Evolutionary conservation across 495 filamentous ascomycete genomes (phyloP).

Genomic region (Collariella sp.): DNA sequence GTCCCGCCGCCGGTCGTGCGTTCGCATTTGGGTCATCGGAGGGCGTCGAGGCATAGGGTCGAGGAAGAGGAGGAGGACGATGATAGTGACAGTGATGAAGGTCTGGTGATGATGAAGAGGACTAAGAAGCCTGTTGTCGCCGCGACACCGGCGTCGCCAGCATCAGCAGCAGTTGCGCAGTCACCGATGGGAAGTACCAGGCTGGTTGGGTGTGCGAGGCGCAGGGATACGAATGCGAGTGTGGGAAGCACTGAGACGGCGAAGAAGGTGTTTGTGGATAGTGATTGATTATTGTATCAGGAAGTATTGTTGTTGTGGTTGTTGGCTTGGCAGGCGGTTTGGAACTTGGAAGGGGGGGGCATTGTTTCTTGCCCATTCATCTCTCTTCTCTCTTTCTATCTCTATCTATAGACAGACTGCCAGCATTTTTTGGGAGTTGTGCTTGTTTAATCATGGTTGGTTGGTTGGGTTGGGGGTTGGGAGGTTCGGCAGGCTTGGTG

Average conservation of each 20-base stretch:
- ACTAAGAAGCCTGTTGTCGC: slow-evolving; percentile 28
- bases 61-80: slow-evolving; percentile 43
- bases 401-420: slow-evolving; percentile 4
- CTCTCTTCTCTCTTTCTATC: background rate
- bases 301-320: background rate
- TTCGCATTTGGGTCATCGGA: too few relatives aligned
- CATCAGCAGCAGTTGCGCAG: background rate
- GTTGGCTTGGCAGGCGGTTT: too few relatives aligned
- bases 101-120: slow-evolving; percentile 38
- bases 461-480: background rate
- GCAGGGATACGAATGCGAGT: slow-evolving; percentile 45
- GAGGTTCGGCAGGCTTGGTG: background rate
- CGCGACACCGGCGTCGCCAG: background rate
- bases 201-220: slow-evolving; percentile 26
- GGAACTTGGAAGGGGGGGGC: too few relatives aligned
- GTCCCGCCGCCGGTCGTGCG: too few relatives aligned
- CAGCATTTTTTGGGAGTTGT: slow-evolving; percentile 1
- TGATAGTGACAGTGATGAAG: slow-evolving; percentile 50
- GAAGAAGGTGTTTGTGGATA: slow-evolving; percentile 42
- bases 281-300: slow-evolving; percentile 16
- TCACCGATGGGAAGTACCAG: background rate
- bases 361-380: background rate
- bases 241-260: slow-evolving; percentile 49
- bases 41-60: background rate
- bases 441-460: background rate